Evolutionary conservation across 306 rosid species (phyloP).

Genomic region (Pyrus betulifolia): DNA sequence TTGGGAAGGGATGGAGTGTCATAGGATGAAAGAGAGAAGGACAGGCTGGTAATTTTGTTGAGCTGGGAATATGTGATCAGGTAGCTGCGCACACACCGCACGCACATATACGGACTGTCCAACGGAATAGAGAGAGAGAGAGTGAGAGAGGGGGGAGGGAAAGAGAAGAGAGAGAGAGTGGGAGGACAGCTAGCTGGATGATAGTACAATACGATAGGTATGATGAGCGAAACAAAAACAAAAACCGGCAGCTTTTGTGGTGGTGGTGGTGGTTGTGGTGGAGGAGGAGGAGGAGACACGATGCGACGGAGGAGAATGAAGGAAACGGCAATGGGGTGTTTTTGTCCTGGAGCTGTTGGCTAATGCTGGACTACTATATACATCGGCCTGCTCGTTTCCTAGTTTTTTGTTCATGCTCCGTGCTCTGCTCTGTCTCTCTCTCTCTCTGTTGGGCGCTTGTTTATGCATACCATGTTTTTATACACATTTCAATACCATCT

Average conservation of each 20-base stretch:
- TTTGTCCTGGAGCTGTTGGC: background rate
- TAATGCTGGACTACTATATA: background rate
- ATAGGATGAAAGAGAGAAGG: constrained; percentile 9
- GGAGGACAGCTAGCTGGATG: background rate
- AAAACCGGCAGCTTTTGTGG: background rate
- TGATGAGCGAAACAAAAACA: background rate
- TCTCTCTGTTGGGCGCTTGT: background rate
- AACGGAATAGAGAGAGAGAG: background rate
- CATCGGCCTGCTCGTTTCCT: background rate
- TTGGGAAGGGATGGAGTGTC: constrained; percentile 31
- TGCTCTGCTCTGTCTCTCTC: background rate
- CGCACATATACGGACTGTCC: constrained; percentile 1
- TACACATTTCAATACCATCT: too few species aligned
- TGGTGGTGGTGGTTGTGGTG: background rate
- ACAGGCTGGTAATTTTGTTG: constrained; percentile 2
- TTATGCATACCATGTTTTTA: too few species aligned
- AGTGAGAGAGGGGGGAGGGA: constrained; percentile 8
- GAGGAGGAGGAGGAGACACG: background rate
- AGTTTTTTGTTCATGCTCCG: background rate
- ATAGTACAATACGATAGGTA: background rate
- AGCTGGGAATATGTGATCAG: constrained; percentile 10
- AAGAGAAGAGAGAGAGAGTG: background rate
- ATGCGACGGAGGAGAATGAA: background rate
- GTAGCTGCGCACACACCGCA: background rate
- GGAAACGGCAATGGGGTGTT: background rate